Evolutionary conservation across 2,329 filamentous ascomycete species (phyloP).

Genomic region (Botrytis squamosa): DNA sequence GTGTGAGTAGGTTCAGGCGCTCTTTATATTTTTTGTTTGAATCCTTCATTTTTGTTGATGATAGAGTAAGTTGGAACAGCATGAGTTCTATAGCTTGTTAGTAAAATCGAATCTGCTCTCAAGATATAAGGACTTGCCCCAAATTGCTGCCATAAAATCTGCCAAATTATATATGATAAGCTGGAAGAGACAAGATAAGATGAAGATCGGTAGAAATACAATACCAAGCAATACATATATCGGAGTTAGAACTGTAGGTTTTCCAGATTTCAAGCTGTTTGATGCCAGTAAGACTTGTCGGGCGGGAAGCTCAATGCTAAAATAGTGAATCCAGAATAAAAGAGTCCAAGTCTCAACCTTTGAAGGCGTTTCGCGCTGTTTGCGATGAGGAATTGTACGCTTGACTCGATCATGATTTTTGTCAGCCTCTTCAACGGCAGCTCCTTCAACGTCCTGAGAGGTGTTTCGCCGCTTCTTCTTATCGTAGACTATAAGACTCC

Average conservation of each 20-base stretch:
- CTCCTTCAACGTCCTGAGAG: neutral
- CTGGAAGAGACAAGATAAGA: neutral
- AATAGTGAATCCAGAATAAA: neutral
- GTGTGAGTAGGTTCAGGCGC: neutral
- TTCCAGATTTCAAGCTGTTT: neutral
- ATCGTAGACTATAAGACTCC: neutral
- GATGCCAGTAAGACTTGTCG: neutral
- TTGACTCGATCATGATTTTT: fast-evolving
- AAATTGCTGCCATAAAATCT: neutral
- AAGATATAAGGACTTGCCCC: neutral
- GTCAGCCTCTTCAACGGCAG: neutral
- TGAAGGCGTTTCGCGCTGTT: neutral
- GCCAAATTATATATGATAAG: neutral
- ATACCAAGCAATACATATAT: neutral
- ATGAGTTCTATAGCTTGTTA: neutral
- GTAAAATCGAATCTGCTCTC: neutral
- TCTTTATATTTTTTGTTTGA: neutral
- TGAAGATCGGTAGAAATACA: neutral
- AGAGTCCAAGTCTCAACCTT: neutral
- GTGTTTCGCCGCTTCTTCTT: neutral
- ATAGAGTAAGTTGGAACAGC: neutral
- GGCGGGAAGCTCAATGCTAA: neutral
- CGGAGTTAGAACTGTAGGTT: neutral
- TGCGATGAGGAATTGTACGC: fast-evolving
- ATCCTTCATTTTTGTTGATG: neutral